These are phyloP conservation scores for Williopsis jadinii DNA, from an alignment of 1,139 yeast species.

Conservation along the genomic window DNA sequence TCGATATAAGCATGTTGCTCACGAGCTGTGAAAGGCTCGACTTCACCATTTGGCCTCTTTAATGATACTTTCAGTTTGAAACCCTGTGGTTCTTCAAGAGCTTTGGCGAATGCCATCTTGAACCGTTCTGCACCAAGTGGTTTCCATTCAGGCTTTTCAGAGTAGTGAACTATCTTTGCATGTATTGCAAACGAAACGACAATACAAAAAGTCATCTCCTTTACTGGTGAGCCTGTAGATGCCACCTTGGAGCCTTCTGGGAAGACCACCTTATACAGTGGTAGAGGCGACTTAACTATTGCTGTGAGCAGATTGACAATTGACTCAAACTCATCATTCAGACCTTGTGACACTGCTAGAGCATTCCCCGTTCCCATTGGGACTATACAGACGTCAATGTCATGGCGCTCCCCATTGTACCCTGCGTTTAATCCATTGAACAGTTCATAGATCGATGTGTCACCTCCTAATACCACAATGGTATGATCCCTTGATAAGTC, in stretches of 20 bases:
- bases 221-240: constrained; percentile 3
- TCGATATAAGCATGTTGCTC: constrained; percentile 54
- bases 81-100: constrained; percentile 38
- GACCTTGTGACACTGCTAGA: constrained; percentile 54
- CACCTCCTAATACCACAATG: constrained; percentile 71
- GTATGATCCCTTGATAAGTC: constrained; percentile 27
- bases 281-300: constrained; percentile 32
- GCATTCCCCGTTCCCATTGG: constrained; percentile 92
- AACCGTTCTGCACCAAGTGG: constrained; percentile 62
- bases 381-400: constrained; percentile 39
- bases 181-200: constrained; percentile 85
- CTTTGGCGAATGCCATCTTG: constrained; percentile 54
- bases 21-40: constrained; percentile 16
- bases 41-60: constrained; percentile 28
- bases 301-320: constrained; percentile 35
- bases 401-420: constrained; percentile 4
- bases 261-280: constrained; percentile 47
- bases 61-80: constrained; percentile 30
- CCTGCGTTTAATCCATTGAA: constrained; percentile 40
- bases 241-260: constrained; percentile 36
- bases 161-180: constrained; percentile 75
- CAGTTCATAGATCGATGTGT: constrained; percentile 76
- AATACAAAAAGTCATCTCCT: constrained; percentile 43
- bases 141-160: constrained; percentile 63
- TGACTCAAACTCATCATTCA: constrained; percentile 36